Base-by-base conservation (phyloP, 768 basidiomycete species). In the Pleurotus ostreatus region DNA sequence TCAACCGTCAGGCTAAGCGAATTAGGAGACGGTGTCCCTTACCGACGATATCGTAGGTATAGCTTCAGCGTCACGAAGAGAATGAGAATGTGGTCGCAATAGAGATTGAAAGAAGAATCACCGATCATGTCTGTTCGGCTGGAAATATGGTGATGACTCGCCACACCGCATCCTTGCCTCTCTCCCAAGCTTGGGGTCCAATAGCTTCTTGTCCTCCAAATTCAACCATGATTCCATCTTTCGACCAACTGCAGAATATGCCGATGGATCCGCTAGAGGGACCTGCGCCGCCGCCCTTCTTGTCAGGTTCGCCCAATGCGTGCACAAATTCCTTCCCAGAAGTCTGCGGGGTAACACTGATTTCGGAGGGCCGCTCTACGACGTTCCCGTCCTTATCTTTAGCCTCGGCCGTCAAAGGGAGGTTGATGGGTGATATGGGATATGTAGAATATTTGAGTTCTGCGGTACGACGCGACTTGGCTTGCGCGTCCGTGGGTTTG, bases 161-260 rank as follows among this genome's bases (percentile, higher is more conserved):
- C 92, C 92, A 94, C 0, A 78, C 65, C 2, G 90, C 88, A 61
- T 89, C 89, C 60, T 88, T 92, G 5, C 91, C 92, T 58, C 80
- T 78, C 63, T 94, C 92, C 92, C 92, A 94, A 60, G 90, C 92
- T 60, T 89, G 85, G 5, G 89, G 86, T 1, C 92, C 91, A 56
- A 79, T 80, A 11, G 88, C 84, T 58, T 89, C 83, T 47, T 82
- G 80, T 1, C 89, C 91, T 0, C 88, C 90, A 66, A 92, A 91
- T 63, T 94, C 92, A 11, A 92, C 80, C 89, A 94, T 91, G 37
- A 94, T 66, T 2, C 91, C 92, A 58, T 86, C 80, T 62, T 74
- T 79, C 23, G 83, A 78, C 94, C 94, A 97, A 70, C 97, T 93
- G 61, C 93, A 89, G 92, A 93, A 97, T 61, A 96, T 92, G 25